A percentile compares a stretch with the other conserved stretches of the same genome.
phyloP scores from a whole-genome alignment of 1,284 basidiomycete species.

The Cerrena zonata region DNA sequence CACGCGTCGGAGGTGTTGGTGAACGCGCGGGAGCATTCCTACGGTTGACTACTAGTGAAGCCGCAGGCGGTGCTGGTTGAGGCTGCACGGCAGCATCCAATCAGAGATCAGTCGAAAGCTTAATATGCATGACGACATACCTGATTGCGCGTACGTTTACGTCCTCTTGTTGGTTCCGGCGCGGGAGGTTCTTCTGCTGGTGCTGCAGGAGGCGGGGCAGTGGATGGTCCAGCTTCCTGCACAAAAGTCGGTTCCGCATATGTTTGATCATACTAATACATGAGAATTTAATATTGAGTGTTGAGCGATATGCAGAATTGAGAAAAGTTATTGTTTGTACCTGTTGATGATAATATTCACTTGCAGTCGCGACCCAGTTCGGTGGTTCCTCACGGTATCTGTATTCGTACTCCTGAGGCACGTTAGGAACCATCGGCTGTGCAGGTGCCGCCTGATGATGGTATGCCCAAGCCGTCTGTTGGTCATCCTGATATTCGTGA shows the following conservation, averaged over 20 bases:
- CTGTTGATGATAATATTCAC: constrained; percentile 54
- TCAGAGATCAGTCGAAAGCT: constrained; percentile 7
- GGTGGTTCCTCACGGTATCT: constrained; percentile 54
- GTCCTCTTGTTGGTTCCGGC: constrained; percentile 45
- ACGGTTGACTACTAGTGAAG: constrained; percentile 56
- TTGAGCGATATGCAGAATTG: no score
- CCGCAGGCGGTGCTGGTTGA: constrained; percentile 57
- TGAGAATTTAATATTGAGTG: no score
- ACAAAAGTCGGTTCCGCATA: constrained; percentile 44
- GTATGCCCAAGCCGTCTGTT: constrained; percentile 36
- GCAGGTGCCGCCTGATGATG: constrained; percentile 35
- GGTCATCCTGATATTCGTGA: constrained; percentile 41
- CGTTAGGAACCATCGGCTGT: constrained; percentile 38
- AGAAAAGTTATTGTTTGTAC: constrained; percentile 24
- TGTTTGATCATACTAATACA: constrained; percentile 35
- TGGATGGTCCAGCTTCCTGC: constrained; percentile 42
- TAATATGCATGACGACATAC: no score
- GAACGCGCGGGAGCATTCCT: constrained; percentile 66
- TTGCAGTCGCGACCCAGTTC: constrained; percentile 41
- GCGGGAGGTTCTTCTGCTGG: constrained; percentile 22
- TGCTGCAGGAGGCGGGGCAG: constrained; percentile 27
- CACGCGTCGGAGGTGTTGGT: constrained; percentile 70
- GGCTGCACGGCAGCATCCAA: constrained; percentile 29
- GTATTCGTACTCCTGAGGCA: constrained; percentile 46
- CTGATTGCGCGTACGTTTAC: constrained; percentile 57